phyloP scores from a whole-genome alignment of 768 basidiomycete genomes.

The Serendipita sp. region DNA sequence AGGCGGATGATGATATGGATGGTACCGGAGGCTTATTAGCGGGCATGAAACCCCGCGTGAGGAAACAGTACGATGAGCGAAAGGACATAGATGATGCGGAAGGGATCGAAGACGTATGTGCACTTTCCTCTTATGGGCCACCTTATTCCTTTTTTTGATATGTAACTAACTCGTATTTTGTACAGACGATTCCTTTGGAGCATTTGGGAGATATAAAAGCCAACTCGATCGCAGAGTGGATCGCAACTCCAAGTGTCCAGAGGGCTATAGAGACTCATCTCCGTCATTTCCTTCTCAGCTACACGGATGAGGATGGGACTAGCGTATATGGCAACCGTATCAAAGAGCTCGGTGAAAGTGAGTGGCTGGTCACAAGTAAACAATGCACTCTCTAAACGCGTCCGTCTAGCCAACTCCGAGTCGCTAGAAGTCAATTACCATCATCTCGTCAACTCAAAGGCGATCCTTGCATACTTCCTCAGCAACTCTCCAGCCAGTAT shows the following conservation, averaged over 20 bases:
- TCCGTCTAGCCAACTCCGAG: conserved; percentile 73
- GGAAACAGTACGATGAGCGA: conserved; percentile 89
- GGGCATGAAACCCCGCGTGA: conserved; percentile 65
- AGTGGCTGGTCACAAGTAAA: conserved; percentile 15
- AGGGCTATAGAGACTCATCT: conserved; percentile 86
- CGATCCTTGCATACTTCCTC: conserved; percentile 93
- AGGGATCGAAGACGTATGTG: conserved; percentile 71
- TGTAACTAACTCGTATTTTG: conserved; percentile 12
- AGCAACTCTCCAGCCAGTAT: conserved; percentile 88
- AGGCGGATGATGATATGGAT: conserved; percentile 44
- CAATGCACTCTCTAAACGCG: not conserved
- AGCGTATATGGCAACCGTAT: conserved; percentile 94
- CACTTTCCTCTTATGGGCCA: conserved; percentile 12
- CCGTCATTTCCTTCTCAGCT: conserved; percentile 88
- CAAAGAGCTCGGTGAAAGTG: conserved; percentile 86
- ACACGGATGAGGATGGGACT: conserved; percentile 77
- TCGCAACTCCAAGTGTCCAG: conserved; percentile 79
- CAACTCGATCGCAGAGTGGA: conserved; percentile 96
- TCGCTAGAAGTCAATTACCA: conserved; percentile 94
- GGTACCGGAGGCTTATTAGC: conserved; percentile 42
- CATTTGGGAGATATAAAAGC: conserved; percentile 97
- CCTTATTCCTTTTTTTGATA: not conserved
- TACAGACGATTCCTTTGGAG: conserved; percentile 82
- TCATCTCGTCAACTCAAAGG: conserved; percentile 84
- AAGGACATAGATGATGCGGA: conserved; percentile 83